These are phyloP conservation scores for Aspergillus alliaceus DNA, from an alignment of 2,329 filamentous ascomycete species.

Conservation along the genomic window DNA sequence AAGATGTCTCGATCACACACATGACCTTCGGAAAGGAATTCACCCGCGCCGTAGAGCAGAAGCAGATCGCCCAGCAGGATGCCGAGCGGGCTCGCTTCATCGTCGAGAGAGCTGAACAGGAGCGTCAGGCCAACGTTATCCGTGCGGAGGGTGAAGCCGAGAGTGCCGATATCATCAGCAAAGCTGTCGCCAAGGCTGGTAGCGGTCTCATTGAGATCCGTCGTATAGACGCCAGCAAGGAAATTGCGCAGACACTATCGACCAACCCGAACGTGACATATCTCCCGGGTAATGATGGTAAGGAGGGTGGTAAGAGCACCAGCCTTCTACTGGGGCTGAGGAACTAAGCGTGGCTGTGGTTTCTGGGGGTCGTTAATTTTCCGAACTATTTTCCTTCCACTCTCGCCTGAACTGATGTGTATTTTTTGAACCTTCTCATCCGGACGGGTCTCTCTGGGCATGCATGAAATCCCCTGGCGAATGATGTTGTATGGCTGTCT, in stretches of 20 bases:
- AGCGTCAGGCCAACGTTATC: conserved; percentile 97
- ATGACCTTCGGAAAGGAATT: conserved; percentile 99
- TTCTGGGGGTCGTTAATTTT: conserved; percentile 25
- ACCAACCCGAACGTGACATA: conserved; percentile 95
- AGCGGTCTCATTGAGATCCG: conserved; percentile 94
- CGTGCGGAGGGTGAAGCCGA: conserved; percentile 97
- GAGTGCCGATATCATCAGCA: conserved; percentile 91
- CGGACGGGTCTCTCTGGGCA: conserved; percentile 24
- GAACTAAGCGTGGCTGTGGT: conserved; percentile 40
- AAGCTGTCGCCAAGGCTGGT: conserved; percentile 87
- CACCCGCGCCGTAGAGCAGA: conserved; percentile 98
- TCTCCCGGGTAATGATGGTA: conserved; percentile 69
- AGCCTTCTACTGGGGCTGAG: conserved; percentile 68
- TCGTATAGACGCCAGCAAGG: conserved; percentile 93
- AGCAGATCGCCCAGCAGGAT: conserved; percentile 99
- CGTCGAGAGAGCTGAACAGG: conserved; percentile 97
- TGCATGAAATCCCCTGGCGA: conserved; percentile 29
- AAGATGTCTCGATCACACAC: conserved; percentile 98
- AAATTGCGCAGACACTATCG: conserved; percentile 88
- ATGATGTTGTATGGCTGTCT: conserved; percentile 26
- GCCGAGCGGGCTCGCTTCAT: conserved; percentile 97
- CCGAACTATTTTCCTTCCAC: conserved; percentile 8
- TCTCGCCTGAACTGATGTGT: conserved; percentile 1
- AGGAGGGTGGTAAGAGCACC: conserved; percentile 61
- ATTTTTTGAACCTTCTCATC: conserved; percentile 4